These are phyloP conservation scores for Exophiala mesophila DNA, from an alignment of 2,329 filamentous ascomycete genomes.

Conservation along the genomic window DNA sequence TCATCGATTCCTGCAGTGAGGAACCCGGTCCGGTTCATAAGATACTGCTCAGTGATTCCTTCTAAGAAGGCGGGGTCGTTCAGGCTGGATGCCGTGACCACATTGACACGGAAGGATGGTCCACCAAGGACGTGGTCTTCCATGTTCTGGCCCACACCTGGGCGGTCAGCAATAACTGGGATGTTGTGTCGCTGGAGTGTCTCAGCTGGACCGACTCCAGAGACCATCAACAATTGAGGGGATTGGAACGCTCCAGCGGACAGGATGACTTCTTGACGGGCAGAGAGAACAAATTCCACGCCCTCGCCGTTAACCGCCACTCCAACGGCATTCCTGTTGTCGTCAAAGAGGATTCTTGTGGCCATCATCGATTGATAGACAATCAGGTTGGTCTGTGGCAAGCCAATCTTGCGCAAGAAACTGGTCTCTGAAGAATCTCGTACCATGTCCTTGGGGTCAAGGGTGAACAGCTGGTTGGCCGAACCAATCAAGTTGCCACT, in stretches of 20 bases:
- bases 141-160: constrained; percentile 61
- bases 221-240: constrained; percentile 61
- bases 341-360: neutral
- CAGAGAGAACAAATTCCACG: constrained; percentile 25
- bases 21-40: too few relatives aligned
- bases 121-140: constrained; percentile 43
- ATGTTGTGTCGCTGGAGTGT: constrained; percentile 55
- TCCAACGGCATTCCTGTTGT: neutral
- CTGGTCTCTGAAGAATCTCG: neutral
- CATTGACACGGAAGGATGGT: neutral
- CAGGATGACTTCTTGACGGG: constrained; percentile 44
- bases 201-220: constrained; percentile 54
- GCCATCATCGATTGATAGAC: neutral
- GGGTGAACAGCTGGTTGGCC: neutral
- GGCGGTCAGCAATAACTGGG: constrained; percentile 49
- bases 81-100: neutral
- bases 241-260: constrained; percentile 57
- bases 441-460: neutral
- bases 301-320: neutral
- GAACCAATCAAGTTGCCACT: neutral
- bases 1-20: too few relatives aligned
- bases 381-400: neutral
- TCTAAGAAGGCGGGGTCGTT: too few relatives aligned
- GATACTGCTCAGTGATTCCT: too few relatives aligned
- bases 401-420: neutral